These are phyloP conservation scores for Pseudonitzschia pungens DNA, from an alignment of 108 stramenopile genomes.

Conservation along the genomic window DNA sequence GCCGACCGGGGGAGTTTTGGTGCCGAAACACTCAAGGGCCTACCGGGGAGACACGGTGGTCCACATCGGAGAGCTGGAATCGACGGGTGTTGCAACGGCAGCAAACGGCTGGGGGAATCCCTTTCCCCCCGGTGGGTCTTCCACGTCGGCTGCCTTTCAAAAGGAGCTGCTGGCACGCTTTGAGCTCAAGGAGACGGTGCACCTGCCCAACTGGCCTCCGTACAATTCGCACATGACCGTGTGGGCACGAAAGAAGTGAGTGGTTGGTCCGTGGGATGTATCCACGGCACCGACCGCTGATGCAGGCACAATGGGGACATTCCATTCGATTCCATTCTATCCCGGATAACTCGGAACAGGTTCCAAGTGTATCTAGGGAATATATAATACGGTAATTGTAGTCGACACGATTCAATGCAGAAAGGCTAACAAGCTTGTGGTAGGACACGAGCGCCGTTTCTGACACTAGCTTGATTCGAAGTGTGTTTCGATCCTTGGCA, in stretches of 20 bases:
- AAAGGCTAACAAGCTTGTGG: too few species aligned
- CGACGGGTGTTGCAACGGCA: neutral
- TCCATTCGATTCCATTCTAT: too few species aligned
- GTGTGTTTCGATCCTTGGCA: too few species aligned
- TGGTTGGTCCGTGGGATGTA: too few species aligned
- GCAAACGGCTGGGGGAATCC: slow-evolving; percentile 5
- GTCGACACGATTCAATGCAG: too few species aligned
- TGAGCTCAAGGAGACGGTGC: neutral
- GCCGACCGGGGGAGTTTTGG: slow-evolving; percentile 10
- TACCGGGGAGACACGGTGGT: slow-evolving; percentile 2
- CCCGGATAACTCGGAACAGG: too few species aligned
- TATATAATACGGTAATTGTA: too few species aligned
- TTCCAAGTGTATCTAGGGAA: too few species aligned
- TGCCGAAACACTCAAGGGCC: neutral
- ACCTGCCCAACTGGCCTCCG: slow-evolving; percentile 9
- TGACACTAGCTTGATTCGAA: too few species aligned
- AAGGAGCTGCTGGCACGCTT: neutral
- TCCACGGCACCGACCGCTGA: too few species aligned
- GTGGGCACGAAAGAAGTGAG: neutral
- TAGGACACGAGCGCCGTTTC: too few species aligned
- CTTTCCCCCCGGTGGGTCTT: slow-evolving; percentile 1
- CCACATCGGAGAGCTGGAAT: slow-evolving; percentile 1
- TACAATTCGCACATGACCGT: slow-evolving; percentile 11
- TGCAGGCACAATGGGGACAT: too few species aligned
- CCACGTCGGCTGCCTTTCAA: slow-evolving; percentile 7